Evolutionary conservation across 2,329 filamentous ascomycete species (phyloP).

Genomic region (Calonectria montana): DNA sequence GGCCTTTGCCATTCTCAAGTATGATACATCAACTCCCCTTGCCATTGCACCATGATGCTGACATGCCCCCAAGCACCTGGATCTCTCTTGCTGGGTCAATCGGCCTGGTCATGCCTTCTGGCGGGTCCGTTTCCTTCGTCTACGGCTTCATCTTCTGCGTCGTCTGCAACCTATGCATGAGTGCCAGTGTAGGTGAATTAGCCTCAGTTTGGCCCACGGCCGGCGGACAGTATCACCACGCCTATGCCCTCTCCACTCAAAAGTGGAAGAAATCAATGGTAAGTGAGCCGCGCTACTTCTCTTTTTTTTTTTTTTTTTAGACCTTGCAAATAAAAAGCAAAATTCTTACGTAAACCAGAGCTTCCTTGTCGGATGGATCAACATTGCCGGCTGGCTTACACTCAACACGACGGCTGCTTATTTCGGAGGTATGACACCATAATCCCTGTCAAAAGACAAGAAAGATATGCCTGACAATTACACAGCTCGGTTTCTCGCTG

Average conservation of each 20-base stretch:
- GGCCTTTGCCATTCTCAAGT: constrained; percentile 59
- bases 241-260: constrained; percentile 52
- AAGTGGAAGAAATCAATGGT: constrained; percentile 53
- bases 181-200: constrained; percentile 34
- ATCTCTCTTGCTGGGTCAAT: constrained; percentile 56
- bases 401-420: constrained; percentile 57
- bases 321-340: not conserved
- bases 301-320: not conserved
- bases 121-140: constrained; percentile 52
- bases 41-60: not conserved
- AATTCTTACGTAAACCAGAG: constrained; percentile 43
- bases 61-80: constrained; percentile 38
- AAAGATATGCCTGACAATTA: constrained; percentile 4
- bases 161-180: constrained; percentile 33
- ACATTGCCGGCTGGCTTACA: constrained; percentile 58
- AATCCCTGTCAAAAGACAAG: too few relatives aligned
- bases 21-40: not conserved
- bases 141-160: constrained; percentile 54
- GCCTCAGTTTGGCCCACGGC: constrained; percentile 37
- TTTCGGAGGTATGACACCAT: constrained; percentile 51
- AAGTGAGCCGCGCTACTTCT: constrained; percentile 24
- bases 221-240: constrained; percentile 55
- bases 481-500: constrained; percentile 55
- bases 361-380: constrained; percentile 58
- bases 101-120: constrained; percentile 55